These are phyloP conservation scores for Byssochlamys sp. DNA, from an alignment of 2,329 filamentous ascomycete genomes.

Conservation along the genomic window DNA sequence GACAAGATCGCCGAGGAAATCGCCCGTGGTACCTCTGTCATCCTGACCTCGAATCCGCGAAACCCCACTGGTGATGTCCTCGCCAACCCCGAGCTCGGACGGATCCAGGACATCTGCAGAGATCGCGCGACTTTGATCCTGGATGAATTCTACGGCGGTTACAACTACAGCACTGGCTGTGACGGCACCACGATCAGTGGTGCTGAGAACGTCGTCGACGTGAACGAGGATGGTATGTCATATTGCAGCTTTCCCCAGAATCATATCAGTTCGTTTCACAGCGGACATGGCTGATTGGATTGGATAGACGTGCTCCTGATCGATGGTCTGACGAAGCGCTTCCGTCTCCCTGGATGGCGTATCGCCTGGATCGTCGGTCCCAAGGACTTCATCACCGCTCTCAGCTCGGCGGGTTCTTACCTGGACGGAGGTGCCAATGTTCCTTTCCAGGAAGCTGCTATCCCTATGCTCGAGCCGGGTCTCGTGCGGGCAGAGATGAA, in stretches of 20 bases:
- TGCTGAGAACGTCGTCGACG: conserved; percentile 80
- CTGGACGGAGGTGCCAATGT: conserved; percentile 90
- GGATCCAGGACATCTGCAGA: conserved; percentile 88
- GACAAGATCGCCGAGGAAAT: conserved; percentile 90
- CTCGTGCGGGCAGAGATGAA: conserved; percentile 78
- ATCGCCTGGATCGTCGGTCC: conserved; percentile 93
- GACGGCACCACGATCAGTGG: conserved; percentile 82
- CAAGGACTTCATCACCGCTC: conserved; percentile 90
- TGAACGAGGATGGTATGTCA: conserved; percentile 58
- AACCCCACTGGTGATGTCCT: conserved; percentile 90
- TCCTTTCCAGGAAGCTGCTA: conserved; percentile 86
- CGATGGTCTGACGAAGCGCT: conserved; percentile 91
- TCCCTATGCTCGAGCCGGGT: conserved; percentile 81
- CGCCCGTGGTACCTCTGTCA: conserved; percentile 72
- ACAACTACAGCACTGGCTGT: conserved; percentile 89
- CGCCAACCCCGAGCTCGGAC: conserved; percentile 69
- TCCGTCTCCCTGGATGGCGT: conserved; percentile 90
- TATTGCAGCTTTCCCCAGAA: background rate
- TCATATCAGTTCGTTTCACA: background rate
- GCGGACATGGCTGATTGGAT: conserved; percentile 1
- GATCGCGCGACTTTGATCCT: conserved; percentile 84
- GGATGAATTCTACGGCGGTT: conserved; percentile 93
- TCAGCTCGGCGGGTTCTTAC: conserved; percentile 85
- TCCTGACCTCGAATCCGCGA: conserved; percentile 87
- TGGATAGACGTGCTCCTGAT: conserved; percentile 72